These are phyloP conservation scores for Austroboletus novae-zelandiae DNA, from an alignment of 1,284 basidiomycete genomes.

Conservation along the genomic window DNA sequence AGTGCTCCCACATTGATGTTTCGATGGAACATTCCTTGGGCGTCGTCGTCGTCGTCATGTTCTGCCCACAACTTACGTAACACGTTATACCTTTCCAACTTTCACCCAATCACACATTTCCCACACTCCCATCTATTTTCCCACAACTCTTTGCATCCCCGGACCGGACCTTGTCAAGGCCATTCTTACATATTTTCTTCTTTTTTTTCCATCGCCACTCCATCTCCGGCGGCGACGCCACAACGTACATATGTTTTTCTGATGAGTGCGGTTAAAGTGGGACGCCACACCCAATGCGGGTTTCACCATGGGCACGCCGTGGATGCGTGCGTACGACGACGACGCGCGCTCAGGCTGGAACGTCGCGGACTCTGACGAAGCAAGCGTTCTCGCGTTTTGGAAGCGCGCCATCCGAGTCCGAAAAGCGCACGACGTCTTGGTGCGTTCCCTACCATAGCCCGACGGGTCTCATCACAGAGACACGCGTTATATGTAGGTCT, in stretches of 20 bases:
- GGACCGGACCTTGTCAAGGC: no score
- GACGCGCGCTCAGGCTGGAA: slow-evolving; percentile 55
- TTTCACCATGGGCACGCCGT: slow-evolving; percentile 63
- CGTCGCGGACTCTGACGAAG: slow-evolving; percentile 32
- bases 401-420: slow-evolving; percentile 51
- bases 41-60: no score
- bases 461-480: neutral
- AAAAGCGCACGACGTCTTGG: slow-evolving; percentile 54
- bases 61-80: no score
- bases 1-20: slow-evolving; percentile 1
- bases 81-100: no score
- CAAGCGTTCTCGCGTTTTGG: slow-evolving; percentile 61
- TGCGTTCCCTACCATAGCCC: slow-evolving; percentile 27
- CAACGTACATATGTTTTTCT: neutral
- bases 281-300: slow-evolving; percentile 54
- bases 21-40: no score
- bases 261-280: slow-evolving; percentile 46
- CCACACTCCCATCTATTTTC: no score
- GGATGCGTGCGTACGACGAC: slow-evolving; percentile 79
- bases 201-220: no score
- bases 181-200: no score
- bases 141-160: no score
- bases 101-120: no score
- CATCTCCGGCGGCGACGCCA: no score
- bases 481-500: slow-evolving; percentile 44